phyloP scores from a whole-genome alignment of 768 basidiomycete genomes.

The Termitomyces sp. region DNA sequence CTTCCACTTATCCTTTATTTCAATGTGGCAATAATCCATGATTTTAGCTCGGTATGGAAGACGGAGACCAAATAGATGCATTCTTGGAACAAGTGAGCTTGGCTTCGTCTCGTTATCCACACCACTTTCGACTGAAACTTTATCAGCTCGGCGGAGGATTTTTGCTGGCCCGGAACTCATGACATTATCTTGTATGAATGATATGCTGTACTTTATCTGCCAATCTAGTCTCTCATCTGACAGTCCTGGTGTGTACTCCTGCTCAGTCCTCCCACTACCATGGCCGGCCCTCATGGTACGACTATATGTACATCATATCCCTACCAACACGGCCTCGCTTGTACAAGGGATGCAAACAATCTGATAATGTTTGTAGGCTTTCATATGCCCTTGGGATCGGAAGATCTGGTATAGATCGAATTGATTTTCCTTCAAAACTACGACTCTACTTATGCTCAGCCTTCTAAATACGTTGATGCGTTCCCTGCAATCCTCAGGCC shows the following conservation, averaged over 20 bases:
- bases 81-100: conserved; percentile 15
- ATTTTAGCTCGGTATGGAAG: conserved; percentile 16
- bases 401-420: neutral
- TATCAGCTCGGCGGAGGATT: conserved; percentile 14
- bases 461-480: conserved; percentile 6
- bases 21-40: neutral
- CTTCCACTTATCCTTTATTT: neutral
- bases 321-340: neutral
- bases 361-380: neutral
- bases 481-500: conserved; percentile 5
- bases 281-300: neutral
- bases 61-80: conserved; percentile 19
- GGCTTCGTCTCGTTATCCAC: neutral
- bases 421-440: neutral
- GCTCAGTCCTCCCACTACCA: neutral
- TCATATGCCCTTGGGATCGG: neutral
- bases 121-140: neutral
- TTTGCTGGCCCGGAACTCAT: conserved; percentile 4
- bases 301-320: neutral
- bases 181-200: neutral
- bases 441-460: neutral
- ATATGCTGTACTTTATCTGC: conserved; percentile 9
- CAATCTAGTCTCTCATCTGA: conserved; percentile 7
- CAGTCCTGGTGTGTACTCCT: neutral
- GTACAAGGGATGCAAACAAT: neutral